phyloP scores from a whole-genome alignment of 805 yeast genomes.

The Cyberlindnera saturnus region DNA sequence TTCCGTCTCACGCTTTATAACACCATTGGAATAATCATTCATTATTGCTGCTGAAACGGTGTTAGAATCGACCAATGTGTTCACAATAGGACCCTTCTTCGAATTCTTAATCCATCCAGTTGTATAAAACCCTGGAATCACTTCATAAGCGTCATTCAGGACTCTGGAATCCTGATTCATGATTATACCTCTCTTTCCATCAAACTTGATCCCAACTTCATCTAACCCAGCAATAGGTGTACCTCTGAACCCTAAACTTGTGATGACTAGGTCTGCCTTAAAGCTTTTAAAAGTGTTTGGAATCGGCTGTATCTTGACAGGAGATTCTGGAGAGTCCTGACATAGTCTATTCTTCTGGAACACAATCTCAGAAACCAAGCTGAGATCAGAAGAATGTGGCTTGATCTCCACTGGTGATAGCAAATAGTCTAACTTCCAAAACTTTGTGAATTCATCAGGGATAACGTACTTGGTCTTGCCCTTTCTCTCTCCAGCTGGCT shows the following conservation, averaged over 20 bases:
- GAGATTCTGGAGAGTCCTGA: constrained; percentile 27
- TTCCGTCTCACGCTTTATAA: not conserved
- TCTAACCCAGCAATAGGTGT: constrained; percentile 48
- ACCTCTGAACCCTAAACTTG: constrained; percentile 82
- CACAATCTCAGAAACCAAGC: constrained; percentile 32
- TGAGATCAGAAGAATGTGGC: constrained; percentile 27
- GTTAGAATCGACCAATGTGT: constrained; percentile 82
- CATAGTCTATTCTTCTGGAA: constrained; percentile 43
- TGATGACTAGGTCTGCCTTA: constrained; percentile 60
- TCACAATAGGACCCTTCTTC: constrained; percentile 84
- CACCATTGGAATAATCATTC: constrained; percentile 41
- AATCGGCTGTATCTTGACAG: constrained; percentile 22
- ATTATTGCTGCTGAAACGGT: constrained; percentile 63
- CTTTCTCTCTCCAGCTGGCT: constrained; percentile 25
- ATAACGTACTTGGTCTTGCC: constrained; percentile 14
- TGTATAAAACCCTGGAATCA: constrained; percentile 54
- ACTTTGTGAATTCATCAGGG: constrained; percentile 10
- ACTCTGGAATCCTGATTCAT: constrained; percentile 42
- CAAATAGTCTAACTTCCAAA: constrained; percentile 68
- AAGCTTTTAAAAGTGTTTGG: constrained; percentile 22
- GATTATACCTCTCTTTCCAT: constrained; percentile 36
- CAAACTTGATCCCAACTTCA: constrained; percentile 44
- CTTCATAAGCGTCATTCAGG: constrained; percentile 18
- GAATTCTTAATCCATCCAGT: constrained; percentile 91
- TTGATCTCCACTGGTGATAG: constrained; percentile 54